A percentile compares a stretch with the other conserved stretches of the same genome.
These are phyloP conservation scores for Limnanthes douglasii DNA, from an alignment of 345 rosid genomes.

Conservation along the genomic window DNA sequence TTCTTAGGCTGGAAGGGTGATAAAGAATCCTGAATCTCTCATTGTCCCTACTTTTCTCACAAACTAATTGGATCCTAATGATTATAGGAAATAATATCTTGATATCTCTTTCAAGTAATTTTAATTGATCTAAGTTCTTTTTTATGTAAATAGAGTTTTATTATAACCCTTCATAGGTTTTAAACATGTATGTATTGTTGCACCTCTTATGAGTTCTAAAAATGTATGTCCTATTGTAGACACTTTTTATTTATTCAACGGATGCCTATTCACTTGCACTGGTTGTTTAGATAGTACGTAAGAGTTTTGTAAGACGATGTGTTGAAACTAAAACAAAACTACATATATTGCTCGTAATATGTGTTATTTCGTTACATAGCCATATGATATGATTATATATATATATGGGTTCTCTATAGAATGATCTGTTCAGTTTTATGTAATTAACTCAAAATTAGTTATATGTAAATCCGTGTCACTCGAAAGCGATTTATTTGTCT, in stretches of 20 bases:
- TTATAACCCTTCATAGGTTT: conserved; percentile 1
- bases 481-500: too few species aligned
- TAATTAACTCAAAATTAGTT: too few species aligned
- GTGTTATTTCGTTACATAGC: conserved; percentile 97
- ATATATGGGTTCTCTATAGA: too few species aligned
- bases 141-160: neutral
- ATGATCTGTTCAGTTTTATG: too few species aligned
- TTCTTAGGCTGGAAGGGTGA: conserved; percentile 84
- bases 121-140: conserved; percentile 5
- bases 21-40: conserved; percentile 95
- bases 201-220: conserved; percentile 10
- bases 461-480: too few species aligned
- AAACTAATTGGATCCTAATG: conserved; percentile 94
- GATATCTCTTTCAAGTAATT: conserved; percentile 96
- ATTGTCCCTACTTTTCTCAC: conserved; percentile 90
- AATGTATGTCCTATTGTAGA: conserved; percentile 35
- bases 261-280: conserved; percentile 97
- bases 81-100: conserved; percentile 78
- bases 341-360: conserved; percentile 93
- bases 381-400: conserved; percentile 96
- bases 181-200: conserved; percentile 13
- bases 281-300: conserved; percentile 87
- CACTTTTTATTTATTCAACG: conserved; percentile 82
- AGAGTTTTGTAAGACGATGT: conserved; percentile 93
- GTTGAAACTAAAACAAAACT: conserved; percentile 95